A percentile compares a stretch with the other conserved stretches of the same genome.
Conservation (phyloP, 1,284 basidiomycete species). For the Leccinum angustisporum region DNA sequence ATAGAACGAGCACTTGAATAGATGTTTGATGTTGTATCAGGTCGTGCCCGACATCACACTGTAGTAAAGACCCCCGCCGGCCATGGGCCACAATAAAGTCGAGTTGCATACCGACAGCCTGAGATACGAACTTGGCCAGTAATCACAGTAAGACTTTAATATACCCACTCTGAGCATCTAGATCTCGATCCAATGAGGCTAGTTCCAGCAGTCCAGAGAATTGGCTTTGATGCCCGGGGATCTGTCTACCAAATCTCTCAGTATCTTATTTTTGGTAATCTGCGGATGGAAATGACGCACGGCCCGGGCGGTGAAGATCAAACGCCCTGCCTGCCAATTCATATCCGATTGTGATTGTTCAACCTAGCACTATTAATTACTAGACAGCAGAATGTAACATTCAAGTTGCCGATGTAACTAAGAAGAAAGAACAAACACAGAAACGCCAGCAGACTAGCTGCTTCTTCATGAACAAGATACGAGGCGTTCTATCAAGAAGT, state of each 20-base stretch:
- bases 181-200: no score
- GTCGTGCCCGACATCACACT: no score
- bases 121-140: no score
- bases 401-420: neutral
- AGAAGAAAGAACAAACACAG: neutral
- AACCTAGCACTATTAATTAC: neutral
- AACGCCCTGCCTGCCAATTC: neutral
- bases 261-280: constrained; percentile 3
- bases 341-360: constrained; percentile 7
- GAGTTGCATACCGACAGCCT: no score
- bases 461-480: constrained; percentile 4
- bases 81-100: no score
- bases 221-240: constrained; percentile 5
- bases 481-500: neutral
- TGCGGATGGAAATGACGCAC: neutral
- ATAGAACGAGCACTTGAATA: no score
- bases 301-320: neutral
- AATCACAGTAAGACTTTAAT: no score
- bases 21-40: no score
- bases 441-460: constrained; percentile 14
- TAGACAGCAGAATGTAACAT: neutral
- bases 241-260: neutral
- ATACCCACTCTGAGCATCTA: no score
- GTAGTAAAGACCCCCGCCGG: no score
- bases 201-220: no score